These are phyloP conservation scores for Phenoliferia sp. DNA, from an alignment of 1,284 basidiomycete genomes.

Conservation along the genomic window DNA sequence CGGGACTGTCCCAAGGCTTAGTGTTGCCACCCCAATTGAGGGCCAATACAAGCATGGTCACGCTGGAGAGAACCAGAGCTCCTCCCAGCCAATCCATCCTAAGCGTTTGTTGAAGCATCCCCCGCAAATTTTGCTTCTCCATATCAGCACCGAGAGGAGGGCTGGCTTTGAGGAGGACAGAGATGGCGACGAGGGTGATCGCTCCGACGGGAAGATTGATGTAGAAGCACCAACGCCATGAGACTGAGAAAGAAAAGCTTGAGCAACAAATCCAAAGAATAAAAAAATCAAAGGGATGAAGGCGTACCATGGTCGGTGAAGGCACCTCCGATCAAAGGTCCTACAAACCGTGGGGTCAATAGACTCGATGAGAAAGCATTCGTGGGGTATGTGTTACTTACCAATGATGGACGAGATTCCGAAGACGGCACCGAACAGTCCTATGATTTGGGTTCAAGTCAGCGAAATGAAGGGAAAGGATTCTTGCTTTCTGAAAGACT, in stretches of 20 bases:
- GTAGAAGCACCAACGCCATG: slow-evolving; percentile 46
- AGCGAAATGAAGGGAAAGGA: background rate
- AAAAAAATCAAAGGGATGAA: background rate
- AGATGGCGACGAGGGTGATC: slow-evolving; percentile 15
- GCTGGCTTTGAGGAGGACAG: slow-evolving; percentile 23
- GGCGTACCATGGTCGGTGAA: slow-evolving; percentile 46
- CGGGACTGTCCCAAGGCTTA: slow-evolving; percentile 35
- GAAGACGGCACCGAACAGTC: slow-evolving; percentile 41
- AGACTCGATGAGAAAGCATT: background rate
- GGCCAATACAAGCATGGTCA: slow-evolving; percentile 39
- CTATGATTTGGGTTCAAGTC: background rate
- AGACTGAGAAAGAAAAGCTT: slow-evolving; percentile 10
- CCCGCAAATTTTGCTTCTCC: slow-evolving; percentile 6
- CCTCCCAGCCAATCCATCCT: slow-evolving; percentile 40
- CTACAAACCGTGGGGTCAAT: too few species aligned
- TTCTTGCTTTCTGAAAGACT: background rate
- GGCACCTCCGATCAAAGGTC: slow-evolving; percentile 36
- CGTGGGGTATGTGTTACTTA: slow-evolving; percentile 29
- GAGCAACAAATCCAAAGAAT: background rate
- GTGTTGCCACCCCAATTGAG: slow-evolving; percentile 38
- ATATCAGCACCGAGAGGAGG: slow-evolving; percentile 23
- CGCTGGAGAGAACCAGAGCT: slow-evolving; percentile 31
- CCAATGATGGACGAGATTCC: slow-evolving; percentile 45
- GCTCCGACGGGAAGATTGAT: slow-evolving; percentile 45
- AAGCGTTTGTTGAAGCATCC: slow-evolving; percentile 15